Base-by-base conservation (phyloP, 2,329 filamentous ascomycete species). In the Leptoxyphium fumago region DNA sequence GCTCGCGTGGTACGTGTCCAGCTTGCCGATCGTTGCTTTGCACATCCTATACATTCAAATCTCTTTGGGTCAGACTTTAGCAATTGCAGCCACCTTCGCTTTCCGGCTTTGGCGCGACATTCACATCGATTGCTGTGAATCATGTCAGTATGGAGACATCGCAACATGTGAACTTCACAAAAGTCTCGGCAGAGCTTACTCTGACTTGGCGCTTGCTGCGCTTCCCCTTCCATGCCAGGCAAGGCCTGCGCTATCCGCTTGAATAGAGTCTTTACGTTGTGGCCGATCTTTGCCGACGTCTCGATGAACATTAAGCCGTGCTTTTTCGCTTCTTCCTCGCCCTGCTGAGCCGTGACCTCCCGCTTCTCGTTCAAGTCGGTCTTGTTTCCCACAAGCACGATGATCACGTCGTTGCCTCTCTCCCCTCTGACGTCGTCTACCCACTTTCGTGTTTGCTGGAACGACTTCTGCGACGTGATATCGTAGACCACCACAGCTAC, bases 361-460 rank as follows among this genome's bases (percentile, higher is more conserved):
- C 91, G 78, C 75, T 95, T 96, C 66, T 98, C 91, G 65, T 91
- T 94, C 64, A 98, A 67, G 73, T 98, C 91, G 39, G 91, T 98
- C 79, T 98, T 98, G 74, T 98, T 98, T 53, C 91, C 91, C 34
- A 98, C 93, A 40, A 98, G 71, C 40, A 98, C 91, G 58, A 98
- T 96, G 58, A 98, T 98, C 48, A 98, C 93, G 66, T 98, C 91
- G 71, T 94, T 94, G 42, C 91, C 91, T 59, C 91, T 78, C 71
- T 98, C 91, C 42, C 88, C 89, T 49, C 91, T 78, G 46, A 98
- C 91, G 61, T 98, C 91, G 62, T 98, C 91, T 53, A 98, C 94
- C 91, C 93, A 98, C 74, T 98, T 98, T 60, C 88, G 80, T 44
- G 91, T 98, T 68, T 98, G 95, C 63, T 95, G 84, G 72, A 98